phyloP scores from a whole-genome alignment of 202 grass and related monocot genomes.

The Tripidium arundinaceum region DNA sequence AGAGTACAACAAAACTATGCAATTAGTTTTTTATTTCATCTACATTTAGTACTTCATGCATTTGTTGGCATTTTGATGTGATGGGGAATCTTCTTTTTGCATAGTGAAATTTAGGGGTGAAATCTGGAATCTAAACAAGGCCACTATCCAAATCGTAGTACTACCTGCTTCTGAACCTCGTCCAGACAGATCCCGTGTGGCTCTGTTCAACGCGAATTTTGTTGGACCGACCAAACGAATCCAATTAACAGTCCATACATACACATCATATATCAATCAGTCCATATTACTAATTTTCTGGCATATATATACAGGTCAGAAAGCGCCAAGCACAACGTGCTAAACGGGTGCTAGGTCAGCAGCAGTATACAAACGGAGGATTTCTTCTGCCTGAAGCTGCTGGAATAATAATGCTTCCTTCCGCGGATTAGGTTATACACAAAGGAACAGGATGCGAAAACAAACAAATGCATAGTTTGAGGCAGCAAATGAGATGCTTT shows the following conservation, averaged over 20 bases:
- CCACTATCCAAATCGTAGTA: too few species aligned
- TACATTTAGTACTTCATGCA: too few species aligned
- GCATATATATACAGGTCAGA: not conserved
- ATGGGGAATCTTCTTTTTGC: too few species aligned
- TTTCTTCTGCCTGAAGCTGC: not conserved
- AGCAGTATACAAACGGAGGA: not conserved
- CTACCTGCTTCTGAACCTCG: not conserved
- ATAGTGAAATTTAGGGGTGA: too few species aligned
- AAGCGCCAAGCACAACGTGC: too few species aligned
- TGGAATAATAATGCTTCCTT: slow-evolving; percentile 10
- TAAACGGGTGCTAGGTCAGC: slow-evolving; percentile 10
- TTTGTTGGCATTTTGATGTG: too few species aligned
- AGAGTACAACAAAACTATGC: too few species aligned
- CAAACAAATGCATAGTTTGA: not conserved
- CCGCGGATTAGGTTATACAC: slow-evolving; percentile 5
- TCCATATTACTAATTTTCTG: too few species aligned
- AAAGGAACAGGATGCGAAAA: not conserved
- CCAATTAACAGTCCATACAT: not conserved
- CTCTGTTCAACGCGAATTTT: not conserved
- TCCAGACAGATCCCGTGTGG: not conserved
- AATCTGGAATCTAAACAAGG: too few species aligned
- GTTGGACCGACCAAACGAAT: not conserved
- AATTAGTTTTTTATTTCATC: too few species aligned
- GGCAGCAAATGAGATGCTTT: slow-evolving; percentile 18
- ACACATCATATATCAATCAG: too few species aligned